A percentile compares a stretch with the other conserved stretches of the same genome.
These are phyloP conservation scores for Carpinus fangiana DNA, from an alignment of 306 rosid genomes.

Conservation along the genomic window DNA sequence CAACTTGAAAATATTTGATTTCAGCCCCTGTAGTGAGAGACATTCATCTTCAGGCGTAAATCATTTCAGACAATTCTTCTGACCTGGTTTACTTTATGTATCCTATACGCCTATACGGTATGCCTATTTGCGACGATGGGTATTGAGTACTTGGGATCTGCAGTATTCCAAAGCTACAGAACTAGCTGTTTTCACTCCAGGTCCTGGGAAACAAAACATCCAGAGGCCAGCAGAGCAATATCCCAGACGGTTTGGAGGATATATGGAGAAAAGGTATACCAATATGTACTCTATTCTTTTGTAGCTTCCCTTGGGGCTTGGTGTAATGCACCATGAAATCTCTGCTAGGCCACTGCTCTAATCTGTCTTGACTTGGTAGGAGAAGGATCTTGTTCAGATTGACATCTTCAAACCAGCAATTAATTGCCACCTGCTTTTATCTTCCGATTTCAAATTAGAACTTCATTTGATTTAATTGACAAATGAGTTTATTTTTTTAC, in stretches of 20 bases:
- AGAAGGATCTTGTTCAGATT: no score
- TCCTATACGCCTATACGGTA: no score
- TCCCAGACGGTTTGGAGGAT: no score
- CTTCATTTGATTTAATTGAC: no score
- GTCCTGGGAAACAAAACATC: background rate
- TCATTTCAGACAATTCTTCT: background rate
- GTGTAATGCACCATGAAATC: background rate
- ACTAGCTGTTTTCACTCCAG: background rate
- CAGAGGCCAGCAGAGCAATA: background rate
- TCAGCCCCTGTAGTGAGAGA: background rate
- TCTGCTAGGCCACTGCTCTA: no score
- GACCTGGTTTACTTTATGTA: background rate
- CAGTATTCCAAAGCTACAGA: background rate
- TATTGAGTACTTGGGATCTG: background rate
- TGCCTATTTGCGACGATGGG: background rate
- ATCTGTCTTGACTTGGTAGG: no score
- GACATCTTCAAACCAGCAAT: no score
- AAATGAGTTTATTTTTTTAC: no score
- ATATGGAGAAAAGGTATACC: background rate
- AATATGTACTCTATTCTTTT: background rate
- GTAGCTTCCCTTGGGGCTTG: background rate
- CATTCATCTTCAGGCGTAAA: background rate
- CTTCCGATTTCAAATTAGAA: no score
- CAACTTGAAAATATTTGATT: background rate
- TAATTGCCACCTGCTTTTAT: no score